Base-by-base conservation (phyloP, 225 moss, liverwort and hornwort species). In the Physcomitrium patens region DNA sequence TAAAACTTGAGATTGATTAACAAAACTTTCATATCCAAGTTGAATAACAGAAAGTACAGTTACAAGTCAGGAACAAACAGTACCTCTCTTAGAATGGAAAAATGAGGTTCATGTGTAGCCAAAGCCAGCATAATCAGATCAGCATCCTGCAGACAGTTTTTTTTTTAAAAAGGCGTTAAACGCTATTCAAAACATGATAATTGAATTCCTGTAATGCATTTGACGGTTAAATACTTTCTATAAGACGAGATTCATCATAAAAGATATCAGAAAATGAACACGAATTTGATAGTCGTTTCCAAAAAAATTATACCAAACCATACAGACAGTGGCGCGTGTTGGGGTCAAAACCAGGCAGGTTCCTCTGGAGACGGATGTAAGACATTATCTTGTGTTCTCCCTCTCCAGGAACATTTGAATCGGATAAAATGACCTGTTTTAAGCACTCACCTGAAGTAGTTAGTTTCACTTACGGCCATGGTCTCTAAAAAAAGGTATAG, bases 301-400 rank as follows among this genome's bases (percentile, higher is more conserved):
- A 58, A 70, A 64, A 63, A 75, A 37, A 37, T 1, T 76, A 52
- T 81, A 83, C 80, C 84, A 85, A 83, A 78, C 97, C 97, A 84
- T 99, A 99, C 14, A 99, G 91, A 77, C 97, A 99, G 56, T 99
- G 97, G 69, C 95, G 89, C 63, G 95, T 95, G 77, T 95, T 81
- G 26, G 97, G 97, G 70, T 99, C 81, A 84, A 85, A 89, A 81
- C 91, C 97, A 70, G 86, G 90, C 79, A 93, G 82, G 74, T 95
- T 99, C 80, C 95, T 84, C 74, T 99, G 95, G 69, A 99, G 93
- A 46, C 97, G 94, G 62, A 99, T 95, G 64, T 91, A 99, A 12
- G 97, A 99, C 97, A 99, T 99, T 26, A 99, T 86, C 72, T 99
- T 99, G 71, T 99, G 97, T 80, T 99, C 97, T 68, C 97, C 95